Base-by-base conservation (phyloP, 2,329 filamentous ascomycete species). In the Penicillium brevicompactum region DNA sequence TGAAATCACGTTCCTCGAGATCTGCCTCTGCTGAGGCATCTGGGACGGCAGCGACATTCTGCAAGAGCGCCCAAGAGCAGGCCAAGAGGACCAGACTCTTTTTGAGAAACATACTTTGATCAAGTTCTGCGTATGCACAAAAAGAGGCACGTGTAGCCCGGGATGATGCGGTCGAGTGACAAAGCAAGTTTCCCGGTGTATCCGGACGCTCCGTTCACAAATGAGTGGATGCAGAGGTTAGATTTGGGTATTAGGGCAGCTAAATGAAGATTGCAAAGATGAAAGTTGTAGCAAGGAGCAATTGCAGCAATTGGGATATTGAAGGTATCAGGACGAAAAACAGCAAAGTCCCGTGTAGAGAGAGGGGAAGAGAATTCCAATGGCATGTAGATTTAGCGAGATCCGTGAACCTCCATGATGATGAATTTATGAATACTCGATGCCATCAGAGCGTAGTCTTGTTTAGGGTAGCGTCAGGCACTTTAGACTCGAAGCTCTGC, bases 51-150 rank as follows among this genome's bases (percentile, higher is more conserved):
- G 52, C 45, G 9, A 46, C 48, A 42, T 46, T 46, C n/a, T 60
- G 58, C 21, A 66, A 10, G 8, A 67, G 34, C 11, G 62, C 21
- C 48, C 55, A 65, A 24, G 53, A 58, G 34, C 57, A 44, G 41
- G 56, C 61, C 47, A 64, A 38, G 16, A 65, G 47, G 30, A 51
- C 22, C 49, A 66, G 51, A 14, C 45, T 54, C 24, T 52, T 56
- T 34, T 57, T 63, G 18, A 58, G 21, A 55, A 59, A 64, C 65
- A 67, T 67, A 16, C 53, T 38, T 57, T 43, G 18, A 44, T 40
- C n/a, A 30, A 13, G 3, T 18, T 37, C 34, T 37, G n/a, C 5
- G 38, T 42, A 42, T 50, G 5, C 43, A 31, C 30, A 34, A 43
- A 11, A 24, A 27, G 10, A n/a, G 38, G 41, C 46, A 41, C 45